Evolutionary conservation across 2,329 filamentous ascomycete species (phyloP).

Genomic region (Ascochyta viciae-villosae): DNA sequence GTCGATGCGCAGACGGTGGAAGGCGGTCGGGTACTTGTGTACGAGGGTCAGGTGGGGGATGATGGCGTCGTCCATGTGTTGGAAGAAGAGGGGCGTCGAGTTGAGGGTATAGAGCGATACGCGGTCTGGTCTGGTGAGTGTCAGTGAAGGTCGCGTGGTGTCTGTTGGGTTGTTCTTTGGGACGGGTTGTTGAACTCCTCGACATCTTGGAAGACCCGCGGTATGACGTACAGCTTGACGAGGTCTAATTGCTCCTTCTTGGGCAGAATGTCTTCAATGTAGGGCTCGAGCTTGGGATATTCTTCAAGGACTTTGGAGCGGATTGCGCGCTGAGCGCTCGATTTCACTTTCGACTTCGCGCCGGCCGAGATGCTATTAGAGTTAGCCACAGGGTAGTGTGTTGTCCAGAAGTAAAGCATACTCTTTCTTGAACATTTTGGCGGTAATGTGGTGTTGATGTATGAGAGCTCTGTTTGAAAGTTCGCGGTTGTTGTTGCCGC

Average conservation of each 20-base stretch:
- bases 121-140: conserved; percentile 72
- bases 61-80: conserved; percentile 77
- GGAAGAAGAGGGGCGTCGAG: conserved; percentile 84
- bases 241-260: conserved; percentile 92
- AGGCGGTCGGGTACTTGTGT: conserved; percentile 85
- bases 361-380: conserved; percentile 70
- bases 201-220: background rate
- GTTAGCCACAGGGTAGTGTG: conserved; percentile 1
- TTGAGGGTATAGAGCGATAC: conserved; percentile 87
- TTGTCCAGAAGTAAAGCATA: conserved; percentile 5
- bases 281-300: conserved; percentile 83
- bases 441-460: conserved; percentile 11
- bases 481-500: conserved; percentile 9
- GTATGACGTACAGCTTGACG: conserved; percentile 74
- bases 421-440: conserved; percentile 50
- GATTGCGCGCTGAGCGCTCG: conserved; percentile 87
- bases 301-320: conserved; percentile 81
- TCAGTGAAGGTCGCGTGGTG: background rate
- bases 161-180: background rate
- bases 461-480: conserved; percentile 3
- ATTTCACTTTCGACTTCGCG: conserved; percentile 96
- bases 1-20: conserved; percentile 88
- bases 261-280: conserved; percentile 93
- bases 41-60: conserved; percentile 89
- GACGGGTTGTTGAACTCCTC: background rate